Conservation (phyloP, 2,329 filamentous ascomycete species). For the Boeremia exigua region DNA sequence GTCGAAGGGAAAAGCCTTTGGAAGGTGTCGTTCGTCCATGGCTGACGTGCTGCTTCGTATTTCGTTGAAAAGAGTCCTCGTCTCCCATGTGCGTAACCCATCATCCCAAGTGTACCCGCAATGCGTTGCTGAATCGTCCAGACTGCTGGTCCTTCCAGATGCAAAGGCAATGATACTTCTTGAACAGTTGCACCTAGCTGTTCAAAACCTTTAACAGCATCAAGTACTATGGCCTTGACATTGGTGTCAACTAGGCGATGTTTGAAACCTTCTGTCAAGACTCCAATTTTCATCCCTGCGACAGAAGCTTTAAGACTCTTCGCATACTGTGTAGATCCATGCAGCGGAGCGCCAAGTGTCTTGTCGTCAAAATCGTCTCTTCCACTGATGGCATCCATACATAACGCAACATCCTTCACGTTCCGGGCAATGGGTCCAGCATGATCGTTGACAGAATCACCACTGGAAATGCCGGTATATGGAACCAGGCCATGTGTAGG, state of each 20-base stretch:
- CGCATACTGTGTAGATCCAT: slow-evolving; percentile 32
- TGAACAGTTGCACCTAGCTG: slow-evolving; percentile 56
- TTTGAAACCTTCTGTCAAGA: slow-evolving; percentile 37
- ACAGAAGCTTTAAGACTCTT: slow-evolving; percentile 22
- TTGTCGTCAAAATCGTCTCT: slow-evolving; percentile 42
- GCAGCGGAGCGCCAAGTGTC: slow-evolving; percentile 33
- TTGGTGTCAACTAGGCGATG: slow-evolving; percentile 42
- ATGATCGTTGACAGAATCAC: slow-evolving; percentile 52
- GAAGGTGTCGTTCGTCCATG: slow-evolving; percentile 40
- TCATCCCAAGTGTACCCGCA: slow-evolving; percentile 10
- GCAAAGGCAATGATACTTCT: slow-evolving; percentile 33
- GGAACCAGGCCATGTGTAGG: slow-evolving; percentile 58
- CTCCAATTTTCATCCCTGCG: slow-evolving; percentile 32
- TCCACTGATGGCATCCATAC: slow-evolving; percentile 39
- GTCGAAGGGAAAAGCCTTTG: slow-evolving; percentile 55
- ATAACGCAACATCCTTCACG: slow-evolving; percentile 32
- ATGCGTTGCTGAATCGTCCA: slow-evolving; percentile 44
- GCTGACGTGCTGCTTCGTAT: slow-evolving; percentile 7
- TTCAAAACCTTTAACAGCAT: slow-evolving; percentile 32
- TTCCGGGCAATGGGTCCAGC: slow-evolving; percentile 42
- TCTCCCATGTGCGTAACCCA: slow-evolving; percentile 50
- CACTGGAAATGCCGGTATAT: slow-evolving; percentile 55
- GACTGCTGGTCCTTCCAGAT: slow-evolving; percentile 49
- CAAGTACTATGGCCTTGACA: slow-evolving; percentile 53
- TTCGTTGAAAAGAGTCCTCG: slow-evolving; percentile 51